Base-by-base conservation (phyloP, 352 stramenopile species). In the Globisporangium paroecandrum region DNA sequence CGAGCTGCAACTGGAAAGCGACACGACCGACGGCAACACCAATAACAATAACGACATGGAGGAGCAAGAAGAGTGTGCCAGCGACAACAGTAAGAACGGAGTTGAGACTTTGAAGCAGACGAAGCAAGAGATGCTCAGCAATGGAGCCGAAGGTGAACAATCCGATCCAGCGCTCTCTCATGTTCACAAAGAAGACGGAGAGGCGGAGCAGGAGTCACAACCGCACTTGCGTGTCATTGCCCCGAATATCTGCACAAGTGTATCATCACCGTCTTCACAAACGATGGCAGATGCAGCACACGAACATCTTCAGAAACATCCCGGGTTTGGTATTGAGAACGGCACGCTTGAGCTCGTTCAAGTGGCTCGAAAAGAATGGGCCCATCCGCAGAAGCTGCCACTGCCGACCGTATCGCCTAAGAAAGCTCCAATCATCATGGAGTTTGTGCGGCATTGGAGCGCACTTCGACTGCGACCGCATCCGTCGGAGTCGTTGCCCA, bases 391-490 rank as follows among this genome's bases (percentile, higher is more conserved):
- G 24, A 57, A 47, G 5, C 57, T 82, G 0, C 77, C 77, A 18
- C 38, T 85, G 1, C 68, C 69, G 3, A 64, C 69, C 4, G 62
- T 69, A 0, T 64, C 71, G 0, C 64, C 65, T 24, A 36, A 58
- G 4, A 51, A 72, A 12, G 70, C 75, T 4, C 75, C 74, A 0
- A 82, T 87, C 36, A 64, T 82, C 12, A 70, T 77, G 0, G 79
- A 83, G 24, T 85, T 82, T 60, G 71, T 58, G 41, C 63, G 75
- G 13, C 55, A 68, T 1, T 85, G 77, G 79, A 69, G 69, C 41
- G 74, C 77, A 1, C 59, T 85, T 25, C 66, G 76, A 25, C n/a
- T 71, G 34, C 43, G 41, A 3, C 2, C 29, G 4, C n/a, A 32
- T 20, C 43, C 36, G 0, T 57, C 20, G 6, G 51, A 62, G 8